Base-by-base conservation (phyloP, 345 rosid species). In the Eutrema yunnanense region DNA sequence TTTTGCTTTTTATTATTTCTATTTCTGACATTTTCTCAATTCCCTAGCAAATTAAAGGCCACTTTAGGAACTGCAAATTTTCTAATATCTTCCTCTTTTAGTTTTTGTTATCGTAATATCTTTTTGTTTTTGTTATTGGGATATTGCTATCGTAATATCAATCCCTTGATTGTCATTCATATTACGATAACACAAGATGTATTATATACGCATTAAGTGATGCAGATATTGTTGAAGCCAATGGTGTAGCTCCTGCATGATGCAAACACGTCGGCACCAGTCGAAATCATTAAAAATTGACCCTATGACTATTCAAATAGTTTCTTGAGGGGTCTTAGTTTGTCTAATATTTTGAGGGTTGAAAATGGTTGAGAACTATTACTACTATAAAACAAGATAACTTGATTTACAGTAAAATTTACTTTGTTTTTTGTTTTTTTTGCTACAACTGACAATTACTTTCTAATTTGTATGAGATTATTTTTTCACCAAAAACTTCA, bases 21-120 rank as follows among this genome's bases (percentile, higher is more conserved):
- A 52, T 69, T 68, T 62, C 65, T 69, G 74, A 75, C 71, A 69
- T 75, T 69, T 62, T 54, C 53, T 55, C 71, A 10, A 13, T 62
- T 62, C 47, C 65, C 70, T 46, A 75, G 46, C 65, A 62, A 44
- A 69, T 43, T 61, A 53, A 69, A 29, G 9, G 41, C 58, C 36
- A 19, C 57, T 60, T 52, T 68, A 68, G 53, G 27, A 58, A 30
- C 9, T 30, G 50, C 48, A 27, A 5, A 11, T 32, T 37, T 56
- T 27, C 42, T 34, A 38, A 30, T 37, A 14, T 46, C 29, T 38
- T 49, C 4, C 44, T n/a, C 8, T 56, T 51, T 73, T 46, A 10
- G 50, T n/a, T 30, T 26, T 61, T 52, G 37, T 1, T 33, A 13
- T 29, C 43, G 30, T 48, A 40, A 40, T 32, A 30, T n/a, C 8